These are phyloP conservation scores for Suhomyces prunicola DNA, from an alignment of 805 yeast genomes.

Conservation along the genomic window DNA sequence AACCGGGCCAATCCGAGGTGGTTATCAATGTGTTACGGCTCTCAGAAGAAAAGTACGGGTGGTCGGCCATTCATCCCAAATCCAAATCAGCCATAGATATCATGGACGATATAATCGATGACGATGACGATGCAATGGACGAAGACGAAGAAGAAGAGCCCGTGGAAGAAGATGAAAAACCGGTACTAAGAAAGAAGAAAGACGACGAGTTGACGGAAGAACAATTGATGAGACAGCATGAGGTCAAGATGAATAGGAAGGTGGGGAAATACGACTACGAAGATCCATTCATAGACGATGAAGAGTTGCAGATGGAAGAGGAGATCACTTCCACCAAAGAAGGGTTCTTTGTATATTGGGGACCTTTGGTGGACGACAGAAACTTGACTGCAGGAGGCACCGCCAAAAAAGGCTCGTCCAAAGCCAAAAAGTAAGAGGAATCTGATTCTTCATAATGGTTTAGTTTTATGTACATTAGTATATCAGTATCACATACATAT, in stretches of 20 bases:
- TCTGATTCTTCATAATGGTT: too few species aligned
- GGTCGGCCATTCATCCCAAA: constrained; percentile 65
- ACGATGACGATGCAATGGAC: constrained; percentile 45
- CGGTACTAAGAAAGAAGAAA: constrained; percentile 17
- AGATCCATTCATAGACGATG: constrained; percentile 96
- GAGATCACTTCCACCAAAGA: constrained; percentile 89
- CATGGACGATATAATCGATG: constrained; percentile 49
- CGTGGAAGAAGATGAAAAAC: constrained; percentile 11
- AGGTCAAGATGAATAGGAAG: constrained; percentile 56
- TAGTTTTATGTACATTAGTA: neutral
- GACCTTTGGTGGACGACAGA: constrained; percentile 70
- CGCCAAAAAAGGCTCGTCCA: constrained; percentile 24
- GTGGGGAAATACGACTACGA: constrained; percentile 89
- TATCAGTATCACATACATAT: neutral
- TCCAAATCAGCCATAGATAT: constrained; percentile 56
- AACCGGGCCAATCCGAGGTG: constrained; percentile 58
- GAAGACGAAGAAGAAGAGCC: constrained; percentile 43
- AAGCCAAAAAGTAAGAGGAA: constrained; percentile 19
- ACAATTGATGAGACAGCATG: constrained; percentile 44
- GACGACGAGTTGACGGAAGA: constrained; percentile 32
- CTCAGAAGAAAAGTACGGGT: constrained; percentile 85
- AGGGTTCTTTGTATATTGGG: constrained; percentile 94
- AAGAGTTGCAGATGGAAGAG: constrained; percentile 89
- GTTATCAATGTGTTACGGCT: constrained; percentile 68
- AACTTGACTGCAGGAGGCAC: constrained; percentile 8